Base-by-base conservation (phyloP, 495 filamentous ascomycete species). In the Clavariopsis aquatica region DNA sequence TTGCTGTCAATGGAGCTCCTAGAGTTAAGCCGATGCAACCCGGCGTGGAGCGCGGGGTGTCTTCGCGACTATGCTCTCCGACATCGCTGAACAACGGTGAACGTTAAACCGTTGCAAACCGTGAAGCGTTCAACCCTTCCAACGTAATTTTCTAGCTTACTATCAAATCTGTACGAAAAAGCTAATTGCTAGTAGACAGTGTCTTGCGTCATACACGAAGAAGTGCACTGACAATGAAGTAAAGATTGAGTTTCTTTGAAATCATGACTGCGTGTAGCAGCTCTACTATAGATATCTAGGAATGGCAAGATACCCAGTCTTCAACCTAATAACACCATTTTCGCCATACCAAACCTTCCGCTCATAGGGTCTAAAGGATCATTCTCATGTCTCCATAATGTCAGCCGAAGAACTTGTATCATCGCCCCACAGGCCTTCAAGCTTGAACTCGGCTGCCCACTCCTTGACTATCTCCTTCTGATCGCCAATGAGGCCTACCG, bases 391-490 rank as follows among this genome's bases (percentile, higher is more conserved):
- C 55, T 72, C 65, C 70, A 70, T 74, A 26, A 71, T 76, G 69
- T 80, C 76, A 23, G 52, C 80, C 56, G 60, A 75, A 52, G 78
- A 24, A 34, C 28, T 75, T 28, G 54, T 74, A 22, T 79, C 82
- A 74, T 89, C 85, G 1, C 89, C 90, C 89, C 90, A 96, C n/a
- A 98, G 74, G 0, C 92, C 94, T 70, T 97, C 94, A 34, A 98
- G 81, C 80, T 93, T 92, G 76, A 98, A 98, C 78, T 98, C 95
- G 74, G 88, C 84, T 3, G 93, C 91, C 95, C 94, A 97, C 75
- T 94, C 87, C 20, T 86, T 89, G 19, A 98, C 94, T 68, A 98
- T 89, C 76, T 88, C 83, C 76, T 92, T 92, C 72, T 87, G 87
- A 71, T 93, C 91, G n/a, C 79, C 76, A 54, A 79, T 77, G 5